These are phyloP conservation scores for Veloporphyrellus conicus DNA, from an alignment of 1,284 basidiomycete genomes.

Conservation along the genomic window DNA sequence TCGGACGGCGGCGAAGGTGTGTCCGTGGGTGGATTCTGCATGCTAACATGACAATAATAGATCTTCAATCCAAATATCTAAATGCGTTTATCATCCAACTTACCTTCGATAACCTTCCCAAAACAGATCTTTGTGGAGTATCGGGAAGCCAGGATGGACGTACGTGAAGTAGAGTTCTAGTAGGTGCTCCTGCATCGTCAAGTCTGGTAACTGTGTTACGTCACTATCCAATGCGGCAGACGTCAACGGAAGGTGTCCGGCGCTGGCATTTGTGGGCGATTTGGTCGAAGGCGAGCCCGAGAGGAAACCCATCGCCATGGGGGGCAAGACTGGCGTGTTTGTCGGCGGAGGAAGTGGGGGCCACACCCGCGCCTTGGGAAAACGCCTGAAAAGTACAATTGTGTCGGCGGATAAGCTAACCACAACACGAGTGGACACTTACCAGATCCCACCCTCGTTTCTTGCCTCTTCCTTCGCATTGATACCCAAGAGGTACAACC, in stretches of 20 bases:
- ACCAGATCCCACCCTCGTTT: constrained; percentile 80
- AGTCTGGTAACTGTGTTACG: constrained; percentile 40
- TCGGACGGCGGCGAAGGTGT: constrained; percentile 35
- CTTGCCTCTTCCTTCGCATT: constrained; percentile 58
- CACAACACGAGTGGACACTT: constrained; percentile 16
- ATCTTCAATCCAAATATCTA: neutral
- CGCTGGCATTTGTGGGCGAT: constrained; percentile 3
- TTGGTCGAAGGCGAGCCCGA: constrained; percentile 7
- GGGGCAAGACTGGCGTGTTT: constrained; percentile 11
- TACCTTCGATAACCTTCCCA: constrained; percentile 55
- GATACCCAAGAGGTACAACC: constrained; percentile 68
- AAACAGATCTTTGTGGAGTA: constrained; percentile 69
- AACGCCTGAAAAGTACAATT: constrained; percentile 48
- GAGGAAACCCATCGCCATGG: constrained; percentile 5
- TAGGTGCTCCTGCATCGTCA: constrained; percentile 59
- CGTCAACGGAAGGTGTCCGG: constrained; percentile 11
- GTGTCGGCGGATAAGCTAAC: constrained; percentile 1
- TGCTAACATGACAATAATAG: constrained; percentile 10
- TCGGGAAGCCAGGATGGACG: constrained; percentile 71
- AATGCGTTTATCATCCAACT: constrained; percentile 13
- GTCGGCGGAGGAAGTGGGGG: constrained; percentile 49
- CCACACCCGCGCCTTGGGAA: constrained; percentile 81
- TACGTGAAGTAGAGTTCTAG: constrained; percentile 74
- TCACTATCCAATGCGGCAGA: constrained; percentile 36
- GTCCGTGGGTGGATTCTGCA: constrained; percentile 24